phyloP scores from a whole-genome alignment of 345 rosid genomes.

The Arabidopsis thaliana region TAIR10.1 NC_003076.8:22311001-22311500 shows the following conservation, averaged over 20 bases:
- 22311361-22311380: conserved; percentile 72
- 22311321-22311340: conserved; percentile 69
- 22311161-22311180: conserved; percentile 63
- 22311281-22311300: conserved; percentile 74
- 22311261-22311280: conserved; percentile 65
- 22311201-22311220: conserved; percentile 75
- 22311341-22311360: conserved; percentile 59
- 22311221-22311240: conserved; percentile 75
- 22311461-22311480: conserved; percentile 49
- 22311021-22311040: conserved; percentile 67
- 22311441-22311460: conserved; percentile 56
- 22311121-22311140: conserved; percentile 70
- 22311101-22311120: conserved; percentile 73
- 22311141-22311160: conserved; percentile 76
- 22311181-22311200: conserved; percentile 64
- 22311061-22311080: conserved; percentile 63
- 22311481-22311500: conserved; percentile 56
- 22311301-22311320: conserved; percentile 68
- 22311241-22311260: conserved; percentile 59
- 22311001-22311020: conserved; percentile 57
- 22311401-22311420: conserved; percentile 54
- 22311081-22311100: conserved; percentile 81
- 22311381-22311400: conserved; percentile 68
- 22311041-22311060: conserved; percentile 65
- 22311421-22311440: conserved; percentile 60